Percentiles rank a stretch among this genome's conserved stretches.
These are phyloP conservation scores for Dryadomyces quercivorus DNA, from an alignment of 2,329 filamentous ascomycete genomes.

Conservation along the genomic window DNA sequence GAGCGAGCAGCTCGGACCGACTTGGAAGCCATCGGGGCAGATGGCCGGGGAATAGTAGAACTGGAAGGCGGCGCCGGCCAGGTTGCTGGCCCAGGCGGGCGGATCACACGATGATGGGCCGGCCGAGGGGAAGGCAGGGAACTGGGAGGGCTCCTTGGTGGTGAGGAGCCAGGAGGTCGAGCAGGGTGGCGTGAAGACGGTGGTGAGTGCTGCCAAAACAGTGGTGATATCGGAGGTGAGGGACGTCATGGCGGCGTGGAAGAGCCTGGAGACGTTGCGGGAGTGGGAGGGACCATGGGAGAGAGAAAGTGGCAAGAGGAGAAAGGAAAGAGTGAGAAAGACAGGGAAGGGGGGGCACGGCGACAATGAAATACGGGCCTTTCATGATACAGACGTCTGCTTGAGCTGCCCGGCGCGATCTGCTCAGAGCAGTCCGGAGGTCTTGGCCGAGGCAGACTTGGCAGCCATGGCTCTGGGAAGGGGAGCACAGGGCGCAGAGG, in stretches of 20 bases:
- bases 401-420: no score
- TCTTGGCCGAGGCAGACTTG: no score
- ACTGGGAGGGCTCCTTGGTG: conserved; percentile 25
- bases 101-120: conserved; percentile 19
- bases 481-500: no score
- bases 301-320: not conserved
- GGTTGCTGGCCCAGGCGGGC: conserved; percentile 22
- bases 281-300: not conserved
- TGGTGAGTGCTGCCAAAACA: conserved; percentile 25
- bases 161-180: conserved; percentile 27
- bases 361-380: not conserved
- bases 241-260: conserved; percentile 10
- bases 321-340: not conserved
- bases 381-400: no score
- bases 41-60: conserved; percentile 29
- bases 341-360: not conserved
- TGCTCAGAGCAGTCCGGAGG: no score
- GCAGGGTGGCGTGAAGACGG: conserved; percentile 28
- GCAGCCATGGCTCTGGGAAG: no score
- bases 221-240: conserved; percentile 15
- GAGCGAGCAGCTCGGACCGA: conserved; percentile 19
- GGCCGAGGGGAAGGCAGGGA: conserved; percentile 19
- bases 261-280: not conserved
- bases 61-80: conserved; percentile 22
- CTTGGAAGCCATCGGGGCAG: conserved; percentile 24